These are phyloP conservation scores for Penicillium sclerotigenum DNA, from an alignment of 2,329 filamentous ascomycete genomes.

Conservation along the genomic window DNA sequence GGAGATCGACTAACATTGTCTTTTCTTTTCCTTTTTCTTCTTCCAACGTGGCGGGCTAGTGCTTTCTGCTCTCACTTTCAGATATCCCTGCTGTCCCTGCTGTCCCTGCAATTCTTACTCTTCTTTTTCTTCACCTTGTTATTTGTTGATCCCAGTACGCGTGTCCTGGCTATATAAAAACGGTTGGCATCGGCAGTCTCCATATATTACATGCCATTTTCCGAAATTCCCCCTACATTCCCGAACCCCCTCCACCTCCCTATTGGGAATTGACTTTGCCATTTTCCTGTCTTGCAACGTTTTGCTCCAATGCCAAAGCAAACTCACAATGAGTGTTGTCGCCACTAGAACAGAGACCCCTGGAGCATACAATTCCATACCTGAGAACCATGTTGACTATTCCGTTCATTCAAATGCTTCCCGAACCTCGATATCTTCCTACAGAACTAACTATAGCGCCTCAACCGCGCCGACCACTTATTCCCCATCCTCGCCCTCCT, in stretches of 20 bases:
- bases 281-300: constrained; percentile 10
- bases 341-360: constrained; percentile 38
- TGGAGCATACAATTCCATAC: constrained; percentile 29
- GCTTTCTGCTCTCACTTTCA: not conserved
- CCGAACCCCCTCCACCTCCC: constrained; percentile 13
- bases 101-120: not conserved
- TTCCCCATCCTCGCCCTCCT: constrained; percentile 37
- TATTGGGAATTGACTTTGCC: constrained; percentile 9
- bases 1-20: constrained; percentile 18
- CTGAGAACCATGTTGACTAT: constrained; percentile 24
- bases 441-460: constrained; percentile 36
- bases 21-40: constrained; percentile 8
- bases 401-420: constrained; percentile 31
- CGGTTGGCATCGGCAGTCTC: constrained; percentile 14
- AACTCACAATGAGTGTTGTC: constrained; percentile 40
- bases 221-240: constrained; percentile 22
- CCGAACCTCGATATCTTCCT: constrained; percentile 37
- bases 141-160: not conserved
- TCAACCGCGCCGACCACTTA: constrained; percentile 40
- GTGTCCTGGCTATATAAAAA: constrained; percentile 3
- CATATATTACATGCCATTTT: constrained; percentile 14
- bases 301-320: constrained; percentile 20
- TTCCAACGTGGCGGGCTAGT: constrained; percentile 1
- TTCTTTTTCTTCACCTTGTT: not conserved
- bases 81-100: not conserved